phyloP scores from a whole-genome alignment of 176 grass and related monocot genomes.

The Stipa capillata region DNA sequence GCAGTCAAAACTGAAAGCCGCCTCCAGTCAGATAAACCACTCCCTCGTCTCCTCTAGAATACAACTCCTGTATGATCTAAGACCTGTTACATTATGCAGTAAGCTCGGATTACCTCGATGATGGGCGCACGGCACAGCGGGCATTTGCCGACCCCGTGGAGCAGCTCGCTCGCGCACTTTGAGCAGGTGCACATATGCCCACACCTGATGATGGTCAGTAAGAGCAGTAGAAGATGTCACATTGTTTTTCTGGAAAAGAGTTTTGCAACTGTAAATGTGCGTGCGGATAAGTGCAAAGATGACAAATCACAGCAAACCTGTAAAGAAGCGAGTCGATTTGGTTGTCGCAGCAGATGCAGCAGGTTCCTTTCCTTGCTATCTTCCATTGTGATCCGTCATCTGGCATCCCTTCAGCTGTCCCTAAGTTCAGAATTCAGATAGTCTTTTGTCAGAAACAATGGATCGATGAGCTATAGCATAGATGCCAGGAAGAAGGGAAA shows the following conservation, averaged over 20 bases:
- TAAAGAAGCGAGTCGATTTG: slow-evolving; percentile 90
- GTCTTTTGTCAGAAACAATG: neutral
- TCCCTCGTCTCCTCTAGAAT: neutral
- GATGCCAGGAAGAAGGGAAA: neutral
- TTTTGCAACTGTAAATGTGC: neutral
- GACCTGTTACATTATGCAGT: slow-evolving; percentile 55
- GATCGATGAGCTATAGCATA: neutral
- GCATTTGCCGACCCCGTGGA: slow-evolving; percentile 56
- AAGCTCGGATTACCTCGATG: slow-evolving; percentile 69
- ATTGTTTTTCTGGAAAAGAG: neutral
- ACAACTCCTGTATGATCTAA: too few species aligned
- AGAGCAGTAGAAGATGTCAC: neutral
- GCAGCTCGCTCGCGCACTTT: slow-evolving; percentile 67
- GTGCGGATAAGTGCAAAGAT: neutral
- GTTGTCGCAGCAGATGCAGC: slow-evolving; percentile 79
- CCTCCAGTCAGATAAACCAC: neutral
- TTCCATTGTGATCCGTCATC: slow-evolving; percentile 53
- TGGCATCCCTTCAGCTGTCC: slow-evolving; percentile 7
- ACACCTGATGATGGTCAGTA: slow-evolving; percentile 34
- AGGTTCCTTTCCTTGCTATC: slow-evolving; percentile 70
- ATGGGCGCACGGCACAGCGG: slow-evolving; percentile 90
- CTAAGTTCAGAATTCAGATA: neutral
- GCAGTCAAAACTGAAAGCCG: slow-evolving; percentile 7
- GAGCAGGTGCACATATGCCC: slow-evolving; percentile 92
- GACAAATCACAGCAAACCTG: slow-evolving; percentile 35